phyloP scores from a whole-genome alignment of 2,329 filamentous ascomycete species.

The Neoascochyta sp. region DNA sequence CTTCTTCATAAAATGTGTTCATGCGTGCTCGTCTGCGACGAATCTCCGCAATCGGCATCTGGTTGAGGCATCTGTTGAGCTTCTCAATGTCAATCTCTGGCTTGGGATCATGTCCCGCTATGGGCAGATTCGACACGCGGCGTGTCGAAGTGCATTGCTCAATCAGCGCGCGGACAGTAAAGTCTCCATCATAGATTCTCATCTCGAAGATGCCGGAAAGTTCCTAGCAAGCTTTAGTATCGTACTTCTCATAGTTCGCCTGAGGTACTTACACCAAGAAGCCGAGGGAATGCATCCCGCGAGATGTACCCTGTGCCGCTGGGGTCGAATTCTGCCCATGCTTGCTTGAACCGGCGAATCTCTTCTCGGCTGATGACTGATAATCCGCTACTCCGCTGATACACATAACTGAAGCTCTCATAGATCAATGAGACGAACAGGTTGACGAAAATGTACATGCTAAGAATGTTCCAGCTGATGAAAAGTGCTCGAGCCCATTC shows the following conservation, averaged over 20 bases:
- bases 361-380: conserved; percentile 88
- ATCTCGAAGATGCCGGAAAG: conserved; percentile 95
- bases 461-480: conserved; percentile 96
- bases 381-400: conserved; percentile 91
- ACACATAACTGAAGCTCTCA: conserved; percentile 99
- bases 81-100: conserved; percentile 65
- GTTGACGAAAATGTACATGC: conserved; percentile 99
- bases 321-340: conserved; percentile 94
- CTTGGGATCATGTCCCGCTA: conserved; percentile 39
- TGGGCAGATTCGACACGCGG: conserved; percentile 46
- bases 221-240: conserved; percentile 49
- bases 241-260: neutral
- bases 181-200: conserved; percentile 89
- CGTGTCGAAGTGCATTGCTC: conserved; percentile 70
- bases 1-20: conserved; percentile 96
- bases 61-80: conserved; percentile 67
- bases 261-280: conserved; percentile 64
- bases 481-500: conserved; percentile 87
- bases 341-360: conserved; percentile 94
- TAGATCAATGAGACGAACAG: conserved; percentile 98
- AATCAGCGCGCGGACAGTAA: conserved; percentile 81
- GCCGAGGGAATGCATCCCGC: conserved; percentile 81
- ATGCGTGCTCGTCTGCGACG: conserved; percentile 72
- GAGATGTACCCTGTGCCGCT: conserved; percentile 86
- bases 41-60: conserved; percentile 72